These are phyloP conservation scores for Puccinia brachypodii DNA, from an alignment of 1,284 basidiomycete species.

Conservation along the genomic window DNA sequence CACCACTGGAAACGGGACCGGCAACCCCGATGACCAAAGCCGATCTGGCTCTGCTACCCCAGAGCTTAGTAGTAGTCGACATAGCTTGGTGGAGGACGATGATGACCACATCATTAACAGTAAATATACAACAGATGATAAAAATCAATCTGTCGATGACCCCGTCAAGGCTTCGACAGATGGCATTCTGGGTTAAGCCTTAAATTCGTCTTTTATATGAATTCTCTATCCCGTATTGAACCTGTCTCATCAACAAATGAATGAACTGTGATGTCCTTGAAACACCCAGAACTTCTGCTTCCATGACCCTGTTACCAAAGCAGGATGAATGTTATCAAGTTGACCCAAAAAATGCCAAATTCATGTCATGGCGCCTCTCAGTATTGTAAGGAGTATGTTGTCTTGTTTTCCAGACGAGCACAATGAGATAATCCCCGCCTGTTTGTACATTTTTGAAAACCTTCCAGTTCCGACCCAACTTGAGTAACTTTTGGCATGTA, in stretches of 20 bases:
- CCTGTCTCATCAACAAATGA: not conserved
- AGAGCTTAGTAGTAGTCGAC: not conserved
- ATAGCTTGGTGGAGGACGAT: slow-evolving; percentile 2
- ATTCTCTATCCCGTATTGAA: too few relatives aligned
- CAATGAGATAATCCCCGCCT: too few relatives aligned
- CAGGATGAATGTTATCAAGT: too few relatives aligned
- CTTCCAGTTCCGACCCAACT: too few relatives aligned
- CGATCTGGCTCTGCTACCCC: not conserved
- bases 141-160: not conserved
- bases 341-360: too few relatives aligned
- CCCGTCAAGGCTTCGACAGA: not conserved
- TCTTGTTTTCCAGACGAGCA: too few relatives aligned
- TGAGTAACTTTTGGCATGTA: too few relatives aligned
- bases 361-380: too few relatives aligned
- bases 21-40: not conserved
- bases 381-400: too few relatives aligned
- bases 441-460: too few relatives aligned
- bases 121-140: slow-evolving; percentile 11
- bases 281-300: not conserved
- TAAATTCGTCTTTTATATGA: not conserved
- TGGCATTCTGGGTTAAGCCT: not conserved
- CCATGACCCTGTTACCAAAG: too few relatives aligned
- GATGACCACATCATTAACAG: slow-evolving; percentile 24
- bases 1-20: not conserved
- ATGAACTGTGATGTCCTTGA: not conserved